phyloP scores from a whole-genome alignment of 192 early-diverging fungal genomes.

The Entomortierella lignicola region DNA sequence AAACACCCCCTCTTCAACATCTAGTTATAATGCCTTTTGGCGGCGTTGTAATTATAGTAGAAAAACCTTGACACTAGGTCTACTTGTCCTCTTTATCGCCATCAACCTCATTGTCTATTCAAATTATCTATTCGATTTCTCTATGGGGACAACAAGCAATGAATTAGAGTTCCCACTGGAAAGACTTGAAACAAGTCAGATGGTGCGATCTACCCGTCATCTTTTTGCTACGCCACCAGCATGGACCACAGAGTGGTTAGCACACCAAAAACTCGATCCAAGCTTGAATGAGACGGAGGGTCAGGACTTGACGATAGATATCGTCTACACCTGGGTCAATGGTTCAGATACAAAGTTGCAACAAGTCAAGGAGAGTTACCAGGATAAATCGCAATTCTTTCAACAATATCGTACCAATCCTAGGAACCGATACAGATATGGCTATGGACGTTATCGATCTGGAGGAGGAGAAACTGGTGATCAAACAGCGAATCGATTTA shows the following conservation, averaged over 20 bases:
- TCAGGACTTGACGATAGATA: constrained; percentile 23
- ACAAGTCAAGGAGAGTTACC: constrained; percentile 11
- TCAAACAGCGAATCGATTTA: constrained; percentile 28
- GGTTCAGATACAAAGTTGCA: constrained; percentile 40
- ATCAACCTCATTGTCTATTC: constrained; percentile 34
- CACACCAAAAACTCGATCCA: constrained; percentile 1
- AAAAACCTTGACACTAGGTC: background rate
- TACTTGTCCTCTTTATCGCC: constrained; percentile 32
- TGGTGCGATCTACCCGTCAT: constrained; percentile 4
- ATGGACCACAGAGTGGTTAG: constrained; percentile 21
- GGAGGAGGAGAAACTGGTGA: constrained; percentile 1
- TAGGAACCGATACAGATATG: background rate
- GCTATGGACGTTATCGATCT: too few relatives aligned
- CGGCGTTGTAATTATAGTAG: constrained; percentile 1
- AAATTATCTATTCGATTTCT: constrained; percentile 2
- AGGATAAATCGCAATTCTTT: constrained; percentile 24
- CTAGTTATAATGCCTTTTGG: background rate
- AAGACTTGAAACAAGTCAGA: constrained; percentile 15
- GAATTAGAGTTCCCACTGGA: background rate
- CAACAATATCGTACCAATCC: background rate
- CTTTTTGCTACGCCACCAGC: constrained; percentile 10
- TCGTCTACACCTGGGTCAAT: constrained; percentile 60
- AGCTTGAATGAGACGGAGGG: constrained; percentile 7
- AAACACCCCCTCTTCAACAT: background rate
- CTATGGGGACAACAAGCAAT: background rate